Evolutionary conservation across 2,329 filamentous ascomycete genomes (phyloP).

Genomic region (Cordyceps farinosa): DNA sequence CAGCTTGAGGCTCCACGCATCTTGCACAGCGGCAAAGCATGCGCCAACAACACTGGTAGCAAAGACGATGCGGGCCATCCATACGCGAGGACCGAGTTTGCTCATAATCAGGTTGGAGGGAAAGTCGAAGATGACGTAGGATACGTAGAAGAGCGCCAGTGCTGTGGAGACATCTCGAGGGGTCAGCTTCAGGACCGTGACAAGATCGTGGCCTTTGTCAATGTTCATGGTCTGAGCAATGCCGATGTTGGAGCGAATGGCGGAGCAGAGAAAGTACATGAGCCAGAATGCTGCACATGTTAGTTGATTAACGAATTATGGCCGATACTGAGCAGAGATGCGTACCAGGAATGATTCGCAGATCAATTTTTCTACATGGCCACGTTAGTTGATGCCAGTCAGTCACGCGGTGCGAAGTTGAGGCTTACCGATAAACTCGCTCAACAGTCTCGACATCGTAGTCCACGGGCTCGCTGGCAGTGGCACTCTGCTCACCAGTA

Average conservation of each 20-base stretch:
- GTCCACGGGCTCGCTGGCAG: conserved; percentile 26
- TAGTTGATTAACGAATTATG: too few relatives aligned
- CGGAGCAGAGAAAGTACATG: conserved; percentile 88
- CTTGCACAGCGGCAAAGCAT: conserved; percentile 77
- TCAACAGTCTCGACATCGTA: conserved; percentile 52
- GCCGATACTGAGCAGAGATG: background rate
- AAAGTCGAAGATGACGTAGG: conserved; percentile 85
- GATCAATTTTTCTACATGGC: conserved; percentile 47
- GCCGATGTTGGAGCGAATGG: conserved; percentile 86
- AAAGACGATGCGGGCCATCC: conserved; percentile 90
- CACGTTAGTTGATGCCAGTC: background rate
- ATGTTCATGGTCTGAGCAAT: conserved; percentile 93
- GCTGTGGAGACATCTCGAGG: conserved; percentile 78
- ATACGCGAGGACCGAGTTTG: conserved; percentile 75
- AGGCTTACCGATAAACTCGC: conserved; percentile 45
- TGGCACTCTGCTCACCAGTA: conserved; percentile 1
- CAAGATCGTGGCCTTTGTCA: conserved; percentile 68
- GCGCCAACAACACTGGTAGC: conserved; percentile 80
- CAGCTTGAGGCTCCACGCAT: conserved; percentile 85
- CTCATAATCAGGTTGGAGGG: conserved; percentile 90
- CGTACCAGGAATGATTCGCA: conserved; percentile 56
- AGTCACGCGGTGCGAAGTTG: background rate
- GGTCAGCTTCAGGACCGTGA: conserved; percentile 63
- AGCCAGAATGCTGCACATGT: conserved; percentile 70
- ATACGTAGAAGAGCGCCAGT: conserved; percentile 84